These are phyloP conservation scores for Pleurotus sapidus DNA, from an alignment of 768 basidiomycete species.

Conservation along the genomic window DNA sequence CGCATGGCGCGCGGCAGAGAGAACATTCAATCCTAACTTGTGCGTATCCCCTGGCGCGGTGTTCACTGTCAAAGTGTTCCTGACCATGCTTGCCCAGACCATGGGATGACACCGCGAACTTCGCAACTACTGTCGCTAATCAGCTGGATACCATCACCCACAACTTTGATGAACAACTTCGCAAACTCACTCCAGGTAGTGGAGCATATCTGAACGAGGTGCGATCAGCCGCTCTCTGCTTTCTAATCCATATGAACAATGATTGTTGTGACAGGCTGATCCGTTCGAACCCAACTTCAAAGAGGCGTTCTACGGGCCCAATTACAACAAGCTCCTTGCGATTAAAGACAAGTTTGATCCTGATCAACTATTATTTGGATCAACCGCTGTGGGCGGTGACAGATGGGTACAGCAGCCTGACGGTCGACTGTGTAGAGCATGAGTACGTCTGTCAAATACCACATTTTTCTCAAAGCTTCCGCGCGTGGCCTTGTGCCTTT, in stretches of 20 bases:
- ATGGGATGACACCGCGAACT: not conserved
- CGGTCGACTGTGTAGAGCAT: not conserved
- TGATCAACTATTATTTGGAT: slow-evolving; percentile 3
- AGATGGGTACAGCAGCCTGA: slow-evolving; percentile 4
- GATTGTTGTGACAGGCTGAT: slow-evolving; percentile 1
- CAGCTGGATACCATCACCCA: slow-evolving; percentile 2
- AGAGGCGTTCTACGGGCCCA: slow-evolving; percentile 9
- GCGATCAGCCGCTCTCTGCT: not conserved
- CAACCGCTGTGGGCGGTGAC: slow-evolving; percentile 8
- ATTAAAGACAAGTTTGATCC: slow-evolving; percentile 10
- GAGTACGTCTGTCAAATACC: not conserved
- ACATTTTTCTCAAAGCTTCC: too few species aligned
- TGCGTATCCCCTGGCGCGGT: not conserved
- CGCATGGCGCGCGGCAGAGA: slow-evolving; percentile 8
- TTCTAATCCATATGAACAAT: not conserved
- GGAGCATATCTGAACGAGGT: slow-evolving; percentile 9
- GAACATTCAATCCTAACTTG: slow-evolving; percentile 1
- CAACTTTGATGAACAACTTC: slow-evolving; percentile 6
- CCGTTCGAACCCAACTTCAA: slow-evolving; percentile 8
- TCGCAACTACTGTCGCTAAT: not conserved
- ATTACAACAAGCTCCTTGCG: slow-evolving; percentile 5
- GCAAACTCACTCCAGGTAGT: not conserved
- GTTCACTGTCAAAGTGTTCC: too few species aligned
- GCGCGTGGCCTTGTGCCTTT: too few species aligned
- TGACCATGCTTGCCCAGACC: not conserved